Evolutionary conservation across 2,329 filamentous ascomycete species (phyloP), one percentile per base, ranked within the genome.

Genomic region (Xylariaceae sp.): DNA sequence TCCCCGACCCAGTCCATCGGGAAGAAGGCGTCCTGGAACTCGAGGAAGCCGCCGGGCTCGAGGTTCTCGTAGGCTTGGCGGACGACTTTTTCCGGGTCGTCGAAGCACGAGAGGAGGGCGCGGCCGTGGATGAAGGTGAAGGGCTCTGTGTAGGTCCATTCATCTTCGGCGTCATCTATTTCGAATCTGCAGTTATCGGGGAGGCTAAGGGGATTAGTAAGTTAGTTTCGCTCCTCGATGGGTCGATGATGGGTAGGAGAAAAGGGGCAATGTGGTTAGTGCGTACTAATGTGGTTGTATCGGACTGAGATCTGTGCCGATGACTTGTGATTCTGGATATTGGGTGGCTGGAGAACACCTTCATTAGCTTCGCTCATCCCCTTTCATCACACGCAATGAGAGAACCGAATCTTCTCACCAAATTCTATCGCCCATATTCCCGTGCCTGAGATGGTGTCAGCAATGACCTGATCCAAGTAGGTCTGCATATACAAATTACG

Each of bases 101-200:
- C 60, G 49, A 80, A 74, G 47, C 70, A 72, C 36, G 67, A 72
- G 27, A 68, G 67, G 57, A 80, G 68, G 20, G 74, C 67, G 27
- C 76, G 69, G 22, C 67, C 64, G 56, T 79, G 75, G 45, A 80
- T 71, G 52, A 71, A 75, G 57, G 78, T 72, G 59, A 79, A 79
- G 37, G 74, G 65, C 2, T 67, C 61, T 52, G 69, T 73, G 14
- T 53, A 61, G 3, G 72, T 63, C 77, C 77, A 81, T 3, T 72
- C 65, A 46, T 74, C 67, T 55, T 79, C 74, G 6, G 73, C 67
- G 55, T 80, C 76, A 53, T 79, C 76, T 25, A 80, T 68, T 44
- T 77, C 64, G 58, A 79, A 80, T 19, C 64, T 65, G 37, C 77
- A 68, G 49, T 80, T 80, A 16, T 73, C 70, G 11, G 76, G 76